Evolutionary conservation across 179 eudicot species (phyloP).

Genomic region (Drosera spatulata): DNA sequence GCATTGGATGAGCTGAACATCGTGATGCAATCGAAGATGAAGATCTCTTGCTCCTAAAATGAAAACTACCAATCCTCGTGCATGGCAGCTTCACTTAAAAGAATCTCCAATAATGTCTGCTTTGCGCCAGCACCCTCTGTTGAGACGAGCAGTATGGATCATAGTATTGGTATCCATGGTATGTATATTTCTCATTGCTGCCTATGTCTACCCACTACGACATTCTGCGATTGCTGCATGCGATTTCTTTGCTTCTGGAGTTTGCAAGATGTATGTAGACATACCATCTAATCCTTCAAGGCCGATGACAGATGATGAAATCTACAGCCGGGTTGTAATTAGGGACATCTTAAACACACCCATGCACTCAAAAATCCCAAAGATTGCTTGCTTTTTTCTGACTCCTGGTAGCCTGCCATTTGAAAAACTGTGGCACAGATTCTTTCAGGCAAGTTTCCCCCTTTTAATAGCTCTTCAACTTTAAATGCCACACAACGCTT

Average conservation of each 20-base stretch:
- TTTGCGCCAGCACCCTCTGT: constrained; percentile 41
- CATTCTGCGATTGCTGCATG: constrained; percentile 28
- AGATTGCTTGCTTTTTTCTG: too few relatives aligned
- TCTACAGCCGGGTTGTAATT: constrained; percentile 39
- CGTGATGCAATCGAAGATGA: constrained; percentile 5
- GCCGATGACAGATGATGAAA: constrained; percentile 52
- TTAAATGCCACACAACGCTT: too few relatives aligned
- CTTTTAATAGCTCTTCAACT: too few relatives aligned
- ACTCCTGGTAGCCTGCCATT: too few relatives aligned
- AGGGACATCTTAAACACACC: constrained; percentile 38
- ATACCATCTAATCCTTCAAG: constrained; percentile 26
- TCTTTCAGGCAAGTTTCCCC: too few relatives aligned
- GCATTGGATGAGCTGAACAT: background rate
- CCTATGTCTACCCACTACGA: constrained; percentile 28
- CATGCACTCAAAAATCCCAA: too few relatives aligned
- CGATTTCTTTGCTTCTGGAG: constrained; percentile 36
- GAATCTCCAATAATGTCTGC: constrained; percentile 34
- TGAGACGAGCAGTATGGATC: constrained; percentile 49
- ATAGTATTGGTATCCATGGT: constrained; percentile 38
- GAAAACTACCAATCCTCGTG: constrained; percentile 35
- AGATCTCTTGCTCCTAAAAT: constrained; percentile 26
- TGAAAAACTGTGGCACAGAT: too few relatives aligned
- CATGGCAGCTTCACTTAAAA: constrained; percentile 33
- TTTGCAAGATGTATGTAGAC: constrained; percentile 25
- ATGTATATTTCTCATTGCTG: constrained; percentile 39